These are phyloP conservation scores for Fusarium miscanthi DNA, from an alignment of 2,329 filamentous ascomycete genomes.

Conservation along the genomic window DNA sequence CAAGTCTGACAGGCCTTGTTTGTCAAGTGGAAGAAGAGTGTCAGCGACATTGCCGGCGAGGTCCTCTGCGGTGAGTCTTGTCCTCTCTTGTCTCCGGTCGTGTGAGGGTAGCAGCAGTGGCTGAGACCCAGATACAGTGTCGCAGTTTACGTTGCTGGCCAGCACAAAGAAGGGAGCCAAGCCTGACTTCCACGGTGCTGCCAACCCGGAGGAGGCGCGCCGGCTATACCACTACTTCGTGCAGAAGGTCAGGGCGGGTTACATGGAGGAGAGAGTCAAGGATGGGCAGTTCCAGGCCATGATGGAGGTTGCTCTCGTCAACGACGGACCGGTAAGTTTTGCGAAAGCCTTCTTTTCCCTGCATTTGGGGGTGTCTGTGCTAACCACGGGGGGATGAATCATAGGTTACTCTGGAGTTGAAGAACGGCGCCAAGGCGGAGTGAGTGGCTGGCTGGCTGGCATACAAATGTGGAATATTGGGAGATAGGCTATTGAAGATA, in stretches of 20 bases:
- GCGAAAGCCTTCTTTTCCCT: neutral
- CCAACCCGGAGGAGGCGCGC: conserved; percentile 80
- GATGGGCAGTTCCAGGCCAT: conserved; percentile 98
- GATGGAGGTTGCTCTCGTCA: conserved; percentile 96
- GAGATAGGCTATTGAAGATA: conserved; percentile 6
- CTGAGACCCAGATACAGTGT: conserved; percentile 69
- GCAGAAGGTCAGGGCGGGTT: conserved; percentile 76
- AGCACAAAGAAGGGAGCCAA: conserved; percentile 96
- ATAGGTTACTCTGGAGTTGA: conserved; percentile 44
- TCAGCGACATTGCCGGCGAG: conserved; percentile 89
- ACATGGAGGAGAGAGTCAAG: conserved; percentile 81
- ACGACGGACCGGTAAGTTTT: conserved; percentile 76
- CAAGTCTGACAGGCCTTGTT: conserved; percentile 17
- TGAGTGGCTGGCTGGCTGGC: conserved; percentile 6
- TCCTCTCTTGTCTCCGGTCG: neutral
- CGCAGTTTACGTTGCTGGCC: conserved; percentile 94
- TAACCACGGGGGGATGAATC: neutral
- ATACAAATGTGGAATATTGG: conserved; percentile 1
- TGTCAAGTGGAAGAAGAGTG: conserved; percentile 85
- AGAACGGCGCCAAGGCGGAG: conserved; percentile 37
- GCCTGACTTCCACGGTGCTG: conserved; percentile 92
- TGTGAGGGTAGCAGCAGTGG: neutral
- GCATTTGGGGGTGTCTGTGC: neutral
- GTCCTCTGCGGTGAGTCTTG: conserved; percentile 82
- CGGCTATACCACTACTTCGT: conserved; percentile 88